Evolutionary conservation across 768 basidiomycete species (phyloP).

Genomic region (Lactarius hengduanensis): DNA sequence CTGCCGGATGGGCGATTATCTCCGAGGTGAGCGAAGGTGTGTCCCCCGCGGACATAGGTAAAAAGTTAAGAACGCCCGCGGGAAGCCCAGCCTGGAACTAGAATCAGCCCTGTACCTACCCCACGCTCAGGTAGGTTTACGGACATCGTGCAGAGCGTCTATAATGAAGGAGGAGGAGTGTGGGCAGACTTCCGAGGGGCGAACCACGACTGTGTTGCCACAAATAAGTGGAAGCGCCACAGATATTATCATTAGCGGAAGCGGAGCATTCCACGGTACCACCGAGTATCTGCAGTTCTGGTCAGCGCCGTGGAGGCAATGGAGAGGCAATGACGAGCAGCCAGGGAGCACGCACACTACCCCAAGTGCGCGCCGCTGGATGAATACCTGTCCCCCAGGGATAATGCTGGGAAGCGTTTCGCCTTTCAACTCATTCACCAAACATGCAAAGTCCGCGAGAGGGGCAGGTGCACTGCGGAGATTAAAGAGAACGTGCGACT

Average conservation of each 20-base stretch:
- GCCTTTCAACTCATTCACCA: conserved; percentile 43
- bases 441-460: conserved; percentile 38
- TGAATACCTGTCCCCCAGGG: conserved; percentile 46
- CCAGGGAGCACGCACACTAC: conserved; percentile 44
- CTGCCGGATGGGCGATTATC: conserved; percentile 53
- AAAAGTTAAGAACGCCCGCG: conserved; percentile 54
- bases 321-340: neutral
- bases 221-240: conserved; percentile 49
- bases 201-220: conserved; percentile 56
- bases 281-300: conserved; percentile 44
- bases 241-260: conserved; percentile 45
- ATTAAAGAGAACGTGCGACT: conserved; percentile 31
- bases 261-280: conserved; percentile 57
- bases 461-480: conserved; percentile 29
- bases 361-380: conserved; percentile 49
- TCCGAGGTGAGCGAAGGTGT: conserved; percentile 47
- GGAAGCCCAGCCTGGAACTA: conserved; percentile 55
- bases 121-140: neutral
- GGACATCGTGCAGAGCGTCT: conserved; percentile 47
- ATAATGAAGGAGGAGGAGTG: conserved; percentile 45
- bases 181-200: conserved; percentile 52
- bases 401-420: conserved; percentile 44
- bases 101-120: neutral
- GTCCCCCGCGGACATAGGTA: conserved; percentile 46
- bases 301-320: conserved; percentile 7